These are phyloP conservation scores for Phialocephala sp. DNA, from an alignment of 2,329 filamentous ascomycete species.

Conservation along the genomic window DNA sequence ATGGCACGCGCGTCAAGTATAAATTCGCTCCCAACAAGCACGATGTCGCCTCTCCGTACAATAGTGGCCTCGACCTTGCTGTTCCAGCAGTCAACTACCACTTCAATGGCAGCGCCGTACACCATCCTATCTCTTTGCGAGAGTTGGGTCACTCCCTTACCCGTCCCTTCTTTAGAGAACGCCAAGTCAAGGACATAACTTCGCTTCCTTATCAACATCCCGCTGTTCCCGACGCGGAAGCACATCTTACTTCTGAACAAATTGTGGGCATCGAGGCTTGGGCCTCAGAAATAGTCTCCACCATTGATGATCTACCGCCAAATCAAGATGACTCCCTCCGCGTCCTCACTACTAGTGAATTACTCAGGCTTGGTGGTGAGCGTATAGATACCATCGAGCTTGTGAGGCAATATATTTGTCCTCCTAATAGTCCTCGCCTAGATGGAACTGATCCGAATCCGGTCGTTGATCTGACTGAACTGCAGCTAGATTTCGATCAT, in stretches of 20 bases:
- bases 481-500: not conserved
- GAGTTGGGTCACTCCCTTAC: not conserved
- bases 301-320: not conserved
- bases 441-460: not conserved
- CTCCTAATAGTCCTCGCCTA: not conserved
- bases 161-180: not conserved
- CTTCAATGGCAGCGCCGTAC: not conserved
- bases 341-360: not conserved
- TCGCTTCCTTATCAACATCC: not conserved
- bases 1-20: not conserved
- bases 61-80: too few relatives aligned
- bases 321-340: not conserved
- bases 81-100: too few relatives aligned
- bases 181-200: not conserved
- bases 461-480: too few relatives aligned
- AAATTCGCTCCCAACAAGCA: not conserved
- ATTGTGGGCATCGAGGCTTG: not conserved
- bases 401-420: not conserved
- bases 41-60: too few relatives aligned
- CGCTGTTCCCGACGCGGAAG: not conserved
- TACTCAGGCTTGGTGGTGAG: not conserved
- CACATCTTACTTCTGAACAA: not conserved
- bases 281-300: not conserved
- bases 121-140: not conserved
- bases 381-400: constrained; percentile 5